Evolutionary conservation across 805 yeast species (phyloP).

Genomic region (Saccharomycopsis selenospora): DNA sequence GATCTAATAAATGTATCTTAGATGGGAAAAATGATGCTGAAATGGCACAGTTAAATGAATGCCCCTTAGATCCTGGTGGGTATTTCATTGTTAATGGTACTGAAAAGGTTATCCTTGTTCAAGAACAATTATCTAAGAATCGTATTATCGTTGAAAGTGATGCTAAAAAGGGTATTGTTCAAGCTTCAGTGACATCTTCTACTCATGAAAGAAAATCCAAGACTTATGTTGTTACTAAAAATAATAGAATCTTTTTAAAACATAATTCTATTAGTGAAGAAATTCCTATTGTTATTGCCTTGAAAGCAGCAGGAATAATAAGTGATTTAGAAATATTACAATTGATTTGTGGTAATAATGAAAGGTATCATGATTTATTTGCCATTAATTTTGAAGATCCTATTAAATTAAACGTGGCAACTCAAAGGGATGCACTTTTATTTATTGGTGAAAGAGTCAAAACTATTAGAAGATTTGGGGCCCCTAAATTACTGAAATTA

Average conservation of each 20-base stretch:
- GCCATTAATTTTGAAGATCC: conserved; percentile 93
- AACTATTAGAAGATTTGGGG: conserved; percentile 79
- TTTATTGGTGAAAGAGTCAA: conserved; percentile 88
- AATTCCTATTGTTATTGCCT: conserved; percentile 84
- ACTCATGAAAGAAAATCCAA: conserved; percentile 98
- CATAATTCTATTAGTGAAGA: conserved; percentile 96
- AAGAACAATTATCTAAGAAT: conserved; percentile 93
- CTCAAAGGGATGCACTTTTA: conserved; percentile 91
- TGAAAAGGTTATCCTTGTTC: conserved; percentile 92
- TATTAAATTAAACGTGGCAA: conserved; percentile 72
- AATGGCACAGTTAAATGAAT: conserved; percentile 87
- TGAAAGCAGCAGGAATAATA: conserved; percentile 91
- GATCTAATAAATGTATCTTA: conserved; percentile 86
- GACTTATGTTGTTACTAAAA: conserved; percentile 90
- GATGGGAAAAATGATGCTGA: conserved; percentile 68
- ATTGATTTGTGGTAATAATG: conserved; percentile 84
- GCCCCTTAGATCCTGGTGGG: conserved; percentile 99
- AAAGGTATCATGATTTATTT: conserved; percentile 85
- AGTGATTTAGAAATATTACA: conserved; percentile 92
- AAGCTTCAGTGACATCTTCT: conserved; percentile 95
- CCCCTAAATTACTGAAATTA: conserved; percentile 67
- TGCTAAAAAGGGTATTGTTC: conserved; percentile 87
- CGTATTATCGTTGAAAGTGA: conserved; percentile 98
- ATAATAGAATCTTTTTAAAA: conserved; percentile 80
- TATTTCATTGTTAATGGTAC: conserved; percentile 97